Evolutionary conservation across 2,329 filamentous ascomycete species (phyloP).

Genomic region (Xylariaceae sp.): DNA sequence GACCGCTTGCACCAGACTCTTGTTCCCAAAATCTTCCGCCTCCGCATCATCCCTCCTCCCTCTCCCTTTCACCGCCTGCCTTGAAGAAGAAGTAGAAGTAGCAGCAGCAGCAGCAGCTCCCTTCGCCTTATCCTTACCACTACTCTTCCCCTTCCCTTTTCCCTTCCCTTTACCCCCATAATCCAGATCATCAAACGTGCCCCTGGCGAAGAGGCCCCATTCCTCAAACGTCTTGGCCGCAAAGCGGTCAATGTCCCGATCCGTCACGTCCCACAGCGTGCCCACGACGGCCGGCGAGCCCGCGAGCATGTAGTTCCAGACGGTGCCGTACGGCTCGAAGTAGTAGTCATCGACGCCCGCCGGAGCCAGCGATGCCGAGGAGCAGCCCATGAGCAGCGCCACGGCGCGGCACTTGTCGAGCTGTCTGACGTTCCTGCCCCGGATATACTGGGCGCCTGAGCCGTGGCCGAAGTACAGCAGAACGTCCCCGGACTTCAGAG

Average conservation of each 20-base stretch:
- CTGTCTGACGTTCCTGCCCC: slow-evolving; percentile 73
- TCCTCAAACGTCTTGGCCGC: slow-evolving; percentile 71
- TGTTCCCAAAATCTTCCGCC: slow-evolving; percentile 34
- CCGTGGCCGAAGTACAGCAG: slow-evolving; percentile 96
- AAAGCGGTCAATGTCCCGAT: slow-evolving; percentile 94
- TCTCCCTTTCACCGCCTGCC: no score
- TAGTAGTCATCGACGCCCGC: no score
- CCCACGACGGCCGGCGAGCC: slow-evolving; percentile 82
- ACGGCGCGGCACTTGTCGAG: slow-evolving; percentile 70
- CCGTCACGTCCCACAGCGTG: slow-evolving; percentile 96
- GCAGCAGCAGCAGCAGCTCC: no score
- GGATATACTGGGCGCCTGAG: slow-evolving; percentile 89
- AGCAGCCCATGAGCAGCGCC: slow-evolving; percentile 90
- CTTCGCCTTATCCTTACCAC: no score
- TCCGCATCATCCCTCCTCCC: slow-evolving; percentile 20
- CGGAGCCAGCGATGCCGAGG: slow-evolving; percentile 73
- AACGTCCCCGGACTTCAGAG: slow-evolving; percentile 62
- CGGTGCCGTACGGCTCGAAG: slow-evolving; percentile 86
- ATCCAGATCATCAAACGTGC: slow-evolving; percentile 37
- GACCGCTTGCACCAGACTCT: slow-evolving; percentile 75
- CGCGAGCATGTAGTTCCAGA: slow-evolving; percentile 86
- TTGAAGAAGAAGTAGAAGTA: no score
- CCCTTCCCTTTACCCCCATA: slow-evolving; percentile 27
- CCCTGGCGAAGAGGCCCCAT: slow-evolving; percentile 68
- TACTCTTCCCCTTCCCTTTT: slow-evolving; percentile 18